Base-by-base conservation (phyloP, 306 rosid species). In the Lablab purpureus region DNA sequence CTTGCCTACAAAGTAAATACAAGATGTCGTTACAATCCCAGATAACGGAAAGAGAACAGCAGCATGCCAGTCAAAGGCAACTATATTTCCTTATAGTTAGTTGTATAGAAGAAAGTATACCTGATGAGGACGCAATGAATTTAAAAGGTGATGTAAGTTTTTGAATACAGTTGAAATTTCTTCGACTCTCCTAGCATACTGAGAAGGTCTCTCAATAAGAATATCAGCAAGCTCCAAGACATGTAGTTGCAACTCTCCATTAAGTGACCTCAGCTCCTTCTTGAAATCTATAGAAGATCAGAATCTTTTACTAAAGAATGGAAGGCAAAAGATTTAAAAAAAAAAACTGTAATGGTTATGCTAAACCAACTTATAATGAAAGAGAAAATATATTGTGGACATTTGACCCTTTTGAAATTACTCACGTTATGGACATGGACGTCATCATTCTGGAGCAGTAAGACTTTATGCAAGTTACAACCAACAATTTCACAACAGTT, bases 151-250 rank as follows among this genome's bases (percentile, higher is more conserved):
- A 78, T 94, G 97, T 70, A 94, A 69, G 89, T 94, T 94, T 87
- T 94, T 94, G 81, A 91, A 92, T 80, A 91, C 86, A 46, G 94
- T 91, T 73, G 99, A 94, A 84, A 94, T 87, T 49, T 94, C 99
- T 86, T 94, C 97, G n/a, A 94, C 97, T 81, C 93, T 88, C 88
- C 97, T 92, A 0, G 99, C 99, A 64, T 92, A 94, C 37, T 94
- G 97, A 25, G 99, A 94, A 51, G 99, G 97, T 73, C 95, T 88
- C 88, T 92, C 93, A 52, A 91, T 91, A 22, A 94, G 97, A 88
- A 92, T 86, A 88, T 94, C 99, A 37, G 99, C 95, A 14, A 94
- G 97, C 88, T 94, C 97, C 91, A 94, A 82, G 77, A 94, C 65
- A 80, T 94, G 97, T 63, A 87, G 91, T 84, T 82, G 97, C 83